Evolutionary conservation across 352 stramenopile genomes (phyloP), one percentile per base, ranked within the genome.

Genomic region (Globisporangium iwayamae): DNA sequence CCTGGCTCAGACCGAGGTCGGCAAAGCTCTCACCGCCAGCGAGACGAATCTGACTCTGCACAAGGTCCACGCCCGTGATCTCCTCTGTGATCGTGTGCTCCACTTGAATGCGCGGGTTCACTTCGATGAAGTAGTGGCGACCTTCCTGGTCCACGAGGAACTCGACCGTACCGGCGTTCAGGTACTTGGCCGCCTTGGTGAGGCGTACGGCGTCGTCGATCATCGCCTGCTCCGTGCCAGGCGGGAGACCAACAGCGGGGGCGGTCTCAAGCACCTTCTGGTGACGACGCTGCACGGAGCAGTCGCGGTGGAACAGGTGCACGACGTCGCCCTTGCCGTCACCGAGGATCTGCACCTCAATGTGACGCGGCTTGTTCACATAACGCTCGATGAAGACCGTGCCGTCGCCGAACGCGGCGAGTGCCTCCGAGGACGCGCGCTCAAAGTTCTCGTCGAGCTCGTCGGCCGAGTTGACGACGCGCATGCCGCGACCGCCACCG

Each of bases 41-140:
- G 68, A 99, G 94, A 43, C 85, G 77, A 55, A 99, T 98, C 87
- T 99, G 96, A 34, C 82, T 94, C 75, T 99, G 91, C 59, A 99
- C 97, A 48, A 99, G 84, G 70, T 99, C 96, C 54, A 99, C 89
- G 61, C 89, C 90, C 38, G 89, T 98, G 66, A 98, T 96, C 70
- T 97, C 76, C 63, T 97, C 90, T 32, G 90, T 97, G 74, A 98
- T 92, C 57, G 89, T 95, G 75, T 97, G 89, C 71, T 97, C 90
- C 4, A 98, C 96, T 76, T 99, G 97, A 54, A 99, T 91, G 58
- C 97, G 93, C 16, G 97, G 96, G 78, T 99, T 99, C 65, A 99
- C 96, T 85, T 99, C 97, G 63, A 99, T 98, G 72, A 99, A 99
- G 82, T 98, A 98, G 79, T 97, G 87, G 41, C 83, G 79, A 20